Percentiles rank a stretch among this genome's conserved stretches.
These are phyloP conservation scores for Colletotrichum sansevieriae DNA, from an alignment of 2,329 filamentous ascomycete species.

Conservation along the genomic window DNA sequence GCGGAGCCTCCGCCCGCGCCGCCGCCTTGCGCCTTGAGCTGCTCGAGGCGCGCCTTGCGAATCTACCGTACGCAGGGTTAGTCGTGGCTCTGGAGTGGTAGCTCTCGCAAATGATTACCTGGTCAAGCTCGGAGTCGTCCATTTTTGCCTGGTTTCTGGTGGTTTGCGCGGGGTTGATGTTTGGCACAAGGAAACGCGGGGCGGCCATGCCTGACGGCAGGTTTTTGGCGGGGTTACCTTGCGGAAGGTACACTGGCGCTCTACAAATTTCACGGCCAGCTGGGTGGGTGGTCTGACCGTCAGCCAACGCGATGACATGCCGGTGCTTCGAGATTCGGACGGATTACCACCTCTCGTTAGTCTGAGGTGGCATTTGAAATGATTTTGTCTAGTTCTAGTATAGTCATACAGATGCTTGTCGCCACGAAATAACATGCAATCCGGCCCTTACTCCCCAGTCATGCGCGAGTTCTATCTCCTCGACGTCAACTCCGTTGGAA, in stretches of 20 bases:
- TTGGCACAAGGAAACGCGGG: slow-evolving; percentile 37
- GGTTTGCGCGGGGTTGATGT: slow-evolving; percentile 33
- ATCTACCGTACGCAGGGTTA: slow-evolving; percentile 68
- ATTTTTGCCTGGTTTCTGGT: slow-evolving; percentile 45
- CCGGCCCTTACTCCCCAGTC: too few relatives aligned
- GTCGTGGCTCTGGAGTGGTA: background rate
- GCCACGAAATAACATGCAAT: slow-evolving; percentile 9
- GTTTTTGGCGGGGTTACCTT: slow-evolving; percentile 41
- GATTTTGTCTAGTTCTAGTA: background rate
- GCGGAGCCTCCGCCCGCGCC: slow-evolving; percentile 60
- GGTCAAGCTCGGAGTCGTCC: slow-evolving; percentile 60
- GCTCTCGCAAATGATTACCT: slow-evolving; percentile 46
- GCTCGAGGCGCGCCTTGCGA: slow-evolving; percentile 89
- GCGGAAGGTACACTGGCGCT: background rate
- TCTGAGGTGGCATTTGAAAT: background rate
- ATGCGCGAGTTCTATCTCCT: slow-evolving; percentile 21
- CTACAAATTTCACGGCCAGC: slow-evolving; percentile 27
- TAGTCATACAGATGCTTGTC: slow-evolving; percentile 27
- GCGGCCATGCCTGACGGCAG: slow-evolving; percentile 35
- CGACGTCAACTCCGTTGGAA: slow-evolving; percentile 54
- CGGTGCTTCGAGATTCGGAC: background rate
- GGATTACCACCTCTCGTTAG: background rate
- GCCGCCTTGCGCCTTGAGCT: slow-evolving; percentile 82
- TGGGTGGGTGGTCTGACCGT: background rate
- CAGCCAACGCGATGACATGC: slow-evolving; percentile 1